A percentile compares a stretch with the other conserved stretches of the same genome.
Conservation (phyloP, 805 yeast genomes). For the Diddensiella transvaalensis region DNA sequence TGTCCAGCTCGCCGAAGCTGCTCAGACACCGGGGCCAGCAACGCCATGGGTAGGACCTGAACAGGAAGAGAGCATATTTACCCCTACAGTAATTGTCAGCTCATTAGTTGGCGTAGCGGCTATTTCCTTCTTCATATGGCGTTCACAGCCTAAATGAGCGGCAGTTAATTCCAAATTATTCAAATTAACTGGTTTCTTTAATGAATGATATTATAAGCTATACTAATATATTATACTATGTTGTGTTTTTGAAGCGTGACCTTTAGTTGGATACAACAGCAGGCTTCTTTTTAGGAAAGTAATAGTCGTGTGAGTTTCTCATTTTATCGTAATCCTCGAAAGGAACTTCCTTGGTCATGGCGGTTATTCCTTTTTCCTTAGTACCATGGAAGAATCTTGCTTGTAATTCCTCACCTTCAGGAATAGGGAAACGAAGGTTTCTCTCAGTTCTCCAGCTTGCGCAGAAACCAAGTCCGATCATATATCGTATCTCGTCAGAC, state of each 20-base stretch:
- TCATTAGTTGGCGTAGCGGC: constrained; percentile 5
- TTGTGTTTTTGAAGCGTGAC: no score
- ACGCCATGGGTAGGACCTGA: constrained; percentile 68
- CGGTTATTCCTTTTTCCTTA: constrained; percentile 9
- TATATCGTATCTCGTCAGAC: constrained; percentile 14
- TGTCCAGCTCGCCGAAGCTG: constrained; percentile 84
- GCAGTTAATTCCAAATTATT: no score
- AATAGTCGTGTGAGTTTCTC: constrained; percentile 12
- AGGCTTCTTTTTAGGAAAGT: constrained; percentile 1
- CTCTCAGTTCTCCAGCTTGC: constrained; percentile 7
- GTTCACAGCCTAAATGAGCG: constrained; percentile 7
- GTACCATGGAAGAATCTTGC: constrained; percentile 11
- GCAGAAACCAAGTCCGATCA: constrained; percentile 15
- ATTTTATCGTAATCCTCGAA: constrained; percentile 6
- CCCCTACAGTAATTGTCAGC: neutral
- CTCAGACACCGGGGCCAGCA: constrained; percentile 68
- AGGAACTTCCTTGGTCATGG: constrained; percentile 8
- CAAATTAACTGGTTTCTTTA: no score
- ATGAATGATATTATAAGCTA: no score
- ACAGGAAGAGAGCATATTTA: constrained; percentile 40
- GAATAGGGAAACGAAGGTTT: constrained; percentile 8
- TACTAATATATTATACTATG: no score
- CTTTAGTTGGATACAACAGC: neutral
- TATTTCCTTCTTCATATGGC: constrained; percentile 5
- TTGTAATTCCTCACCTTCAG: constrained; percentile 6